Percentiles rank a stretch among this genome's conserved stretches.
phyloP scores from a whole-genome alignment of 169 alveolate species.

The Cryptosporidium meleagridis region DNA sequence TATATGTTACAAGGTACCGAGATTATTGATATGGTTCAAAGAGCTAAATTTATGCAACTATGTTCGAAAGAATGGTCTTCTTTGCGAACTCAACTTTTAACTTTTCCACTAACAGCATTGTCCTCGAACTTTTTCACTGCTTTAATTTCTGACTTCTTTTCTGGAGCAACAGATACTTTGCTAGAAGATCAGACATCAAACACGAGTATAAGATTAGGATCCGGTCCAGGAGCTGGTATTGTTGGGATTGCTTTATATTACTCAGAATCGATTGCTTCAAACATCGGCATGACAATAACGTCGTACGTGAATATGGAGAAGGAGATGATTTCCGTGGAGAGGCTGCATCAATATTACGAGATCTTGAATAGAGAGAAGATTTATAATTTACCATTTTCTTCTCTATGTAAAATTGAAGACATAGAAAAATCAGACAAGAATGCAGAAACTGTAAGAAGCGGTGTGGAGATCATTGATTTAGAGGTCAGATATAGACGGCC shows the following conservation, averaged over 20 bases:
- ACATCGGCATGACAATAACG: slow-evolving; percentile 74
- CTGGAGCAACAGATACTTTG: background rate
- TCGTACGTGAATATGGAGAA: slow-evolving; percentile 76
- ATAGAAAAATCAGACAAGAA: background rate
- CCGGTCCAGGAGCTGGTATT: slow-evolving; percentile 64
- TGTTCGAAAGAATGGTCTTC: slow-evolving; percentile 77
- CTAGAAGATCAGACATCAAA: background rate
- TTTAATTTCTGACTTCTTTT: slow-evolving; percentile 1
- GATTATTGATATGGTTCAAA: slow-evolving; percentile 55
- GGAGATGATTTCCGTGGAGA: slow-evolving; percentile 79
- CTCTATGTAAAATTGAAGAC: background rate
- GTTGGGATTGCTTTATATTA: slow-evolving; percentile 78
- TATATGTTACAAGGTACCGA: slow-evolving; percentile 69
- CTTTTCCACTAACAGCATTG: slow-evolving; percentile 76
- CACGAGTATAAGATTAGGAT: slow-evolving; percentile 1
- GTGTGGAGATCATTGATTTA: slow-evolving; percentile 79
- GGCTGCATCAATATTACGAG: slow-evolving; percentile 70
- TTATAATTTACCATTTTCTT: background rate
- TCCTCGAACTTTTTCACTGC: slow-evolving; percentile 40
- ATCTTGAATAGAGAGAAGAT: slow-evolving; percentile 2
- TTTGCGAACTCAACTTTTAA: slow-evolving; percentile 78
- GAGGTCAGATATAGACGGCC: slow-evolving; percentile 82
- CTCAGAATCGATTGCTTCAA: slow-evolving; percentile 77
- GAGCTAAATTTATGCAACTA: slow-evolving; percentile 65
- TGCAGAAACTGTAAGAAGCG: background rate